Evolutionary conservation across 2,329 filamentous ascomycete species (phyloP), one percentile per base, ranked within the genome.

Genomic region (Volutella citrinella): DNA sequence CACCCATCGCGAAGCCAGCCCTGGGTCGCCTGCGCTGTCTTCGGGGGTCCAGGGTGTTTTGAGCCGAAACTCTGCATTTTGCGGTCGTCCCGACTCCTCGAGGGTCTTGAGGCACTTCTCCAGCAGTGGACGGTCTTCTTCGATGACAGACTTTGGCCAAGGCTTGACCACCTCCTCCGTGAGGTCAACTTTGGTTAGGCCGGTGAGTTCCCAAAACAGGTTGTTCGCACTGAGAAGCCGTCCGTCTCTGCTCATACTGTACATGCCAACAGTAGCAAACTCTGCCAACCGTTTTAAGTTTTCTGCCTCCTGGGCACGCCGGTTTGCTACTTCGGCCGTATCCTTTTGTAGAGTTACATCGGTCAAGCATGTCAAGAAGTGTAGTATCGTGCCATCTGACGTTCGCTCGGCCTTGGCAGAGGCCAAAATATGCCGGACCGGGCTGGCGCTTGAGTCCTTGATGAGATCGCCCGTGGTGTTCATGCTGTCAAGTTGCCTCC

Each of bases 201-300:
- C 70, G 26, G 67, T 74, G 54, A 75, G 63, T 39, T 74, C 68
- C 51, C 66, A 74, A 45, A 76, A 76, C 10, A 72, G 61, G 13
- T 71, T 70, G 46, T 76, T 76, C 7, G 70, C 72, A 16, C 68
- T 66, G 5, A 74, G 52, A 7, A 76, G 52, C 4, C 65, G 64
- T 10, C 72, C 72, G 16, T 70, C 62, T n/a, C 68, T 57, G 36
- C 69, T 65, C 57, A 74, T 70, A 30, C 74, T 70, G 43, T 72
- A 76, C 67, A 76, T 70, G 32, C 72, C 72, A 10, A 76, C 72
- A 1, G 72, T 74, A 5, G 71, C 71, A 32, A 70, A 66, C 46
- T 76, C 70, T 7, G 72, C 70, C 59, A 76, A 72, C 26, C 72
- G 66, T 47, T 72, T 72, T 18, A 76, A 56, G 39, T 75, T 74